phyloP scores from a whole-genome alignment of 2,329 filamentous ascomycete species.

The Gremmenia infestans region DNA sequence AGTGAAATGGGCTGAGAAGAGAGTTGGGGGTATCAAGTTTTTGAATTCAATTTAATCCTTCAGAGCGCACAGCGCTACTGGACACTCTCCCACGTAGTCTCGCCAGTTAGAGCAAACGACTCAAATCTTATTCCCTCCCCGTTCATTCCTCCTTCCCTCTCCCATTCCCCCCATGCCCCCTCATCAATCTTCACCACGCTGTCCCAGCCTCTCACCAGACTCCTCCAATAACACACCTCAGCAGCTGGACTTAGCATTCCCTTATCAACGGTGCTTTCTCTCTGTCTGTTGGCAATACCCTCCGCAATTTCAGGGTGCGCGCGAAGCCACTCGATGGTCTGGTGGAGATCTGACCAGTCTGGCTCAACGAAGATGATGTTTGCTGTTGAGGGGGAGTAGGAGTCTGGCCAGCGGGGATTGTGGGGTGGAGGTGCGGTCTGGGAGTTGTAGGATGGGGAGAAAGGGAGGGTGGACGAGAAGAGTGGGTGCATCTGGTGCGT shows the following conservation, averaged over 20 bases:
- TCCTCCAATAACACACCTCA: conserved; percentile 50
- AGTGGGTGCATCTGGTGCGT: conserved; percentile 44
- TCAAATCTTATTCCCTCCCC: conserved; percentile 29
- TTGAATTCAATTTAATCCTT: too few species aligned
- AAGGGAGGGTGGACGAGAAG: conserved; percentile 34
- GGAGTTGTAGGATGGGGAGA: conserved; percentile 9
- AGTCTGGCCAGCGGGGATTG: conserved; percentile 36
- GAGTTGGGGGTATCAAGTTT: too few species aligned
- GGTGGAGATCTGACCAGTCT: conserved; percentile 48
- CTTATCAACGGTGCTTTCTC: conserved; percentile 37
- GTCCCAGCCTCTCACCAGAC: conserved; percentile 43
- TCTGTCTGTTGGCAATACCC: conserved; percentile 44
- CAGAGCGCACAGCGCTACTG: background rate
- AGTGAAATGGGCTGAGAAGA: too few species aligned
- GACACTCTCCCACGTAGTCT: conserved; percentile 13
- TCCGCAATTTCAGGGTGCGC: conserved; percentile 38
- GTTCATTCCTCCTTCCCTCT: conserved; percentile 32
- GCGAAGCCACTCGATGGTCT: conserved; percentile 42
- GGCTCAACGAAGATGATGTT: conserved; percentile 47
- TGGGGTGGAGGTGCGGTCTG: conserved; percentile 7
- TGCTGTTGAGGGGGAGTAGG: conserved; percentile 34
- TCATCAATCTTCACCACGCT: conserved; percentile 36
- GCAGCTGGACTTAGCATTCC: conserved; percentile 47
- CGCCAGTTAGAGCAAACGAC: conserved; percentile 22
- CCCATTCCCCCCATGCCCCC: conserved; percentile 30